phyloP scores from a whole-genome alignment of 768 basidiomycete genomes.

The Piloderma croceum region DNA sequence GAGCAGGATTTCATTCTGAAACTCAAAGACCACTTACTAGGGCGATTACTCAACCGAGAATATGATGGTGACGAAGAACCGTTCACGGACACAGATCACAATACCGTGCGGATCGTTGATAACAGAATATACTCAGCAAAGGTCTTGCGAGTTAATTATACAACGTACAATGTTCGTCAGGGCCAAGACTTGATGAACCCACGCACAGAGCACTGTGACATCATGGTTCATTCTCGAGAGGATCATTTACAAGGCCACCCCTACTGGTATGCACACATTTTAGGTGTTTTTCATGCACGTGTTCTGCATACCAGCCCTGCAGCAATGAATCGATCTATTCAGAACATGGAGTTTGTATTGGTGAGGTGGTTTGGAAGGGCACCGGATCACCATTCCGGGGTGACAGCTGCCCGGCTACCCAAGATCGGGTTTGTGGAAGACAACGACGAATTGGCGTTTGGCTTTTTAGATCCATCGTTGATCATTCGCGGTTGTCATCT shows the following conservation, averaged over 20 bases:
- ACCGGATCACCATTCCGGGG: conserved; percentile 13
- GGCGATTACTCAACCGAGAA: conserved; percentile 2
- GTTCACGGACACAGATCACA: conserved; percentile 2
- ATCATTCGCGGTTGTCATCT: conserved; percentile 26
- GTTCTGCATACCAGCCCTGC: conserved; percentile 5
- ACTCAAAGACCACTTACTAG: conserved; percentile 13
- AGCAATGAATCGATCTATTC: neutral
- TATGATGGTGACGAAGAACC: conserved; percentile 5
- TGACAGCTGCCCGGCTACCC: conserved; percentile 16
- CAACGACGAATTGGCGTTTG: conserved; percentile 25
- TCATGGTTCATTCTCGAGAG: conserved; percentile 14
- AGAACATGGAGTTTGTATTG: conserved; percentile 32
- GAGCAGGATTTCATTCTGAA: conserved; percentile 11
- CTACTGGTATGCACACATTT: conserved; percentile 21
- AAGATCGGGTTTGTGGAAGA: conserved; percentile 26
- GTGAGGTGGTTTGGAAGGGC: conserved; percentile 34
- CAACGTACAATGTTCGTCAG: conserved; percentile 18
- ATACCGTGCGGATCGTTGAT: conserved; percentile 8
- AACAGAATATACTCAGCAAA: conserved; percentile 1
- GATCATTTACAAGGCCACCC: conserved; percentile 11
- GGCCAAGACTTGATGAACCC: conserved; percentile 16
- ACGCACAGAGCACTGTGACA: conserved; percentile 5
- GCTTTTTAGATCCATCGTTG: conserved; percentile 28
- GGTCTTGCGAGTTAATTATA: conserved; percentile 10
- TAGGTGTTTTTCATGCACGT: conserved; percentile 18